These are phyloP conservation scores for Citrus australasica DNA, from an alignment of 345 rosid species.

Conservation along the genomic window DNA sequence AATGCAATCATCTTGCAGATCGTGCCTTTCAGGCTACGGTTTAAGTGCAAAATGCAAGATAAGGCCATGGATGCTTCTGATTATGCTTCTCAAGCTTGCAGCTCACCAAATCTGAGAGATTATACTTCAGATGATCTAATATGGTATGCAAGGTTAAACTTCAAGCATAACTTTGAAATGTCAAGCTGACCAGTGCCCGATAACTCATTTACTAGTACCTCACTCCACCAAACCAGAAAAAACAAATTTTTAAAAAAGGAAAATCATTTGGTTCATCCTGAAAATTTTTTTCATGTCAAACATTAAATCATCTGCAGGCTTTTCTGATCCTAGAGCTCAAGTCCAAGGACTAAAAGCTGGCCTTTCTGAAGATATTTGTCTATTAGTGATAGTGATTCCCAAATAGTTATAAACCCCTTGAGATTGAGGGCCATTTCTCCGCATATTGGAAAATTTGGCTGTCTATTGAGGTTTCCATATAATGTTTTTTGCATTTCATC, in stretches of 20 bases:
- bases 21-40: slow-evolving; percentile 52
- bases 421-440: not conserved
- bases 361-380: not conserved
- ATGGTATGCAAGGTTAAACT: slow-evolving; percentile 44
- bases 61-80: slow-evolving; percentile 21
- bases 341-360: not conserved
- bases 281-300: not conserved
- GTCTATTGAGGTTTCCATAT: not conserved
- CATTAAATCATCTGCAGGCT: not conserved
- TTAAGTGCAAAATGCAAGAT: slow-evolving; percentile 59
- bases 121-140: slow-evolving; percentile 50
- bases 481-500: not conserved
- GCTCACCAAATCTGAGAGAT: slow-evolving; percentile 20
- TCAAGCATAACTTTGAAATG: not conserved
- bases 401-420: not conserved
- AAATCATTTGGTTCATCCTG: not conserved
- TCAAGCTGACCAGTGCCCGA: not conserved
- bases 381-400: not conserved
- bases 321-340: not conserved
- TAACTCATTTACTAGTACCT: not conserved
- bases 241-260: not conserved
- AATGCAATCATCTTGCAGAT: slow-evolving; percentile 36
- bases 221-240: not conserved
- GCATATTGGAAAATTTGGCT: not conserved
- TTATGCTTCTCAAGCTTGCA: slow-evolving; percentile 25